These are phyloP conservation scores for Oidiodendron maius DNA, from an alignment of 495 filamentous ascomycete genomes.

Conservation along the genomic window DNA sequence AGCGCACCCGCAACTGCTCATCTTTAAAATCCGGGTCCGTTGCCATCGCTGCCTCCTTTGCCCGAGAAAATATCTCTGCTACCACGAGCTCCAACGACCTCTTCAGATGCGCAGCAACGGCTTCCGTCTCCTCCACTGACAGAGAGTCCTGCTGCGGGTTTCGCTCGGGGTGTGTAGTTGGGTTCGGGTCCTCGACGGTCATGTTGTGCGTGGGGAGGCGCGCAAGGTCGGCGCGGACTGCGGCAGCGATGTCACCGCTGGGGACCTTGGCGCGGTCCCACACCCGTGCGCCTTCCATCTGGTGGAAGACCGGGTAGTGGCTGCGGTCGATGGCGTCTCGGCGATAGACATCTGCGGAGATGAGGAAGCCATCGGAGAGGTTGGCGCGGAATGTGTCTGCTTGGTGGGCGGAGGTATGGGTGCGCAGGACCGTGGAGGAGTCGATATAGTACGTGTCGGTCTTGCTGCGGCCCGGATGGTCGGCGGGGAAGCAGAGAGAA, in stretches of 20 bases:
- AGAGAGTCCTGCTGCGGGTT: slow-evolving; percentile 80
- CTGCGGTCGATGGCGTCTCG: slow-evolving; percentile 90
- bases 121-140: slow-evolving; percentile 68
- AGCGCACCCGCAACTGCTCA: slow-evolving; percentile 72
- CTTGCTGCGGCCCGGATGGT: slow-evolving; percentile 82
- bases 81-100: slow-evolving; percentile 83
- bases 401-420: slow-evolving; percentile 92
- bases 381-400: slow-evolving; percentile 76
- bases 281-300: slow-evolving; percentile 92
- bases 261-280: slow-evolving; percentile 69
- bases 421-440: slow-evolving; percentile 73
- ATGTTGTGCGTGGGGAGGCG: slow-evolving; percentile 60
- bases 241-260: slow-evolving; percentile 52
- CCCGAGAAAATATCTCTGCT: slow-evolving; percentile 78
- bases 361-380: slow-evolving; percentile 72
- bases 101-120: slow-evolving; percentile 82
- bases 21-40: slow-evolving; percentile 39
- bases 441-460: slow-evolving; percentile 98
- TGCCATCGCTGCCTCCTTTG: slow-evolving; percentile 56
- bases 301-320: slow-evolving; percentile 96
- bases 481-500: slow-evolving; percentile 81
- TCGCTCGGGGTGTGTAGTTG: slow-evolving; percentile 66
- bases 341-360: slow-evolving; percentile 94
- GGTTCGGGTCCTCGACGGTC: slow-evolving; percentile 78
- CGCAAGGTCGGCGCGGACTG: slow-evolving; percentile 57